These are phyloP conservation scores for Beauveria pseudobassiana DNA, from an alignment of 2,329 filamentous ascomycete species.

Conservation along the genomic window DNA sequence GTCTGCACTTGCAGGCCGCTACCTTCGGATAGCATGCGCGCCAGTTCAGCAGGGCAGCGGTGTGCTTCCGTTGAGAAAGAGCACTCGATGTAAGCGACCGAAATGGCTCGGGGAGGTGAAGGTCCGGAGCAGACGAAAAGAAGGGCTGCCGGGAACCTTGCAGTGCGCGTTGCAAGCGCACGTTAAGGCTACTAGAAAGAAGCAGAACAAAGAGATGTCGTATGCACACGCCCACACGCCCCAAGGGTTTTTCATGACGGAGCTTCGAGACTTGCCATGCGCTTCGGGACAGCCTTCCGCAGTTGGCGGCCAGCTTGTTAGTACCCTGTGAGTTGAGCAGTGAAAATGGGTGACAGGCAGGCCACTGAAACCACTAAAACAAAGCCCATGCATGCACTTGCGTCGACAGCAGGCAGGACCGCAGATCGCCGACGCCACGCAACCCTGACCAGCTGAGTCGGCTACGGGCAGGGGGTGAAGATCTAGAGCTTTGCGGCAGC, in stretches of 20 bases:
- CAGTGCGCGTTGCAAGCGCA: not conserved
- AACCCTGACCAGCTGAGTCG: conserved; percentile 13
- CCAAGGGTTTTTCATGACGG: not conserved
- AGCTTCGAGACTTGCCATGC: not conserved
- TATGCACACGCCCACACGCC: not conserved
- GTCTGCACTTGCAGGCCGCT: not conserved
- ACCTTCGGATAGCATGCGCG: not conserved
- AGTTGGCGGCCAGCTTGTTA: not conserved
- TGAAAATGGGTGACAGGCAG: not conserved
- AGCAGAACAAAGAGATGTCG: not conserved
- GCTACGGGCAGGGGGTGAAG: not conserved
- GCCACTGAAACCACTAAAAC: conserved; percentile 1
- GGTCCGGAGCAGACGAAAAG: not conserved
- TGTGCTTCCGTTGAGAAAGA: not conserved
- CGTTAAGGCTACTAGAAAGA: not conserved
- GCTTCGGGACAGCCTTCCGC: not conserved
- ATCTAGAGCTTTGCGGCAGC: not conserved
- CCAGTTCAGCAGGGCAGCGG: conserved; percentile 1
- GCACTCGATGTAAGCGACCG: not conserved
- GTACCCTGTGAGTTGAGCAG: not conserved
- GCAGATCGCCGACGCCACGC: conserved; percentile 10
- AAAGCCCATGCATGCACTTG: not conserved
- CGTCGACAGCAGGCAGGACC: not conserved
- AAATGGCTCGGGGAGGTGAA: conserved; percentile 4
- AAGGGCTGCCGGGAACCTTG: not conserved